Evolutionary conservation across 768 basidiomycete species (phyloP), one percentile per base, ranked within the genome.

Genomic region (Tulasnella sp.): DNA sequence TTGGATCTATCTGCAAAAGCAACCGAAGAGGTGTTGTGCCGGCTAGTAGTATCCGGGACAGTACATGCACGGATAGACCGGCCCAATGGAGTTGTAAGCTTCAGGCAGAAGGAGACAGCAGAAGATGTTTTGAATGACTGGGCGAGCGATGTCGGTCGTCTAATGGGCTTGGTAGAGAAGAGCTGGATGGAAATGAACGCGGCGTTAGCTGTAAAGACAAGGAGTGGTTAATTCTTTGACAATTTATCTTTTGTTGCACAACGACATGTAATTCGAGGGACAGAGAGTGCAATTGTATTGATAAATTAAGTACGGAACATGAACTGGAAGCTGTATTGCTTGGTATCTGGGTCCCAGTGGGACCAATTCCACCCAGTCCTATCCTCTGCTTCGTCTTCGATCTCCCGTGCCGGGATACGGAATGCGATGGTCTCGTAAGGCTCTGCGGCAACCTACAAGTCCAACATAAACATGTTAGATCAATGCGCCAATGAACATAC

Each of bases 391-490:
- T 88, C 81, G 34, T 70, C 71, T 24, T 76, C 76, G 62, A 99
- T 94, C 73, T 98, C 94, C 52, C 90, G 83, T 24, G 96, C 88
- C 48, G 95, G 96, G 68, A 99, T 92, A 17, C 94, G 89, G 78
- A 98, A 98, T n/a, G 93, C 91, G 65, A 99, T 92, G 3, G 94
- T 97, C 73, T 99, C 96, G 69, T 98, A 99, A 4, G 95, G 94
- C 67, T 98, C 96, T n/a, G 96, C 93, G 17, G 95, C 96, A 62
- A 98, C 90, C 95, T 97, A 60, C 1, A 62, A 64, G 50, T 56
- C n/a, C 29, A 32, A 42, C 29, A 26, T 24, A 13, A 13, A 24
- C 27, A 26, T 7, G 23, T 38, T 52, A 21, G 34, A 5, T 38
- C 34, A n/a, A n/a, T n/a, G n/a, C n/a, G n/a, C n/a, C n/a, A 1